These are phyloP conservation scores for Cynara cardunculus DNA, from an alignment of 129 eudicot species.

Conservation along the genomic window DNA sequence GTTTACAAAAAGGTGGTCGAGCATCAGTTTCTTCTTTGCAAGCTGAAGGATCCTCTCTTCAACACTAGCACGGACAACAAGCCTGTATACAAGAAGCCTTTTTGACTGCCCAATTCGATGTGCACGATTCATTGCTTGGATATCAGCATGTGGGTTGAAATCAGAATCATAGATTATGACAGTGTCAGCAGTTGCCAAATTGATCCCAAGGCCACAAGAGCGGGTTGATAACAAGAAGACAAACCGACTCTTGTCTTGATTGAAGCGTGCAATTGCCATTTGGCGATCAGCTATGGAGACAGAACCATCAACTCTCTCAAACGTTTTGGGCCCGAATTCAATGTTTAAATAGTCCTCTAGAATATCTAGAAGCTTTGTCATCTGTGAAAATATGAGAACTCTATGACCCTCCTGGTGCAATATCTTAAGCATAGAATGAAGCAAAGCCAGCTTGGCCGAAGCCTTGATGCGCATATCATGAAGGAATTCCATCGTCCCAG, in stretches of 20 bases:
- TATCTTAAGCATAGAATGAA: constrained; percentile 87
- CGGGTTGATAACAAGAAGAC: constrained; percentile 87
- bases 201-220: constrained; percentile 96
- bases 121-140: constrained; percentile 98
- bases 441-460: constrained; percentile 76
- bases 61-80: constrained; percentile 96
- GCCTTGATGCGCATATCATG: constrained; percentile 98
- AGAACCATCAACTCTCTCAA: constrained; percentile 97
- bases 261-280: constrained; percentile 82
- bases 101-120: constrained; percentile 95
- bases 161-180: constrained; percentile 97
- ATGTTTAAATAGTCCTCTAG: constrained; percentile 83
- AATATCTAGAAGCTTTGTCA: constrained; percentile 95
- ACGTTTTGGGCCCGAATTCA: constrained; percentile 85
- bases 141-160: constrained; percentile 96
- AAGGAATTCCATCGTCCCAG: constrained; percentile 76
- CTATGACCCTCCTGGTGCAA: constrained; percentile 80
- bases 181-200: constrained; percentile 95
- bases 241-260: constrained; percentile 87
- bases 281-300: constrained; percentile 94
- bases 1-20: constrained; percentile 91
- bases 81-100: constrained; percentile 86
- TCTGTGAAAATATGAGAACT: constrained; percentile 91
- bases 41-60: constrained; percentile 97
- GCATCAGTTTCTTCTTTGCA: constrained; percentile 94